A percentile compares a stretch with the other conserved stretches of the same genome.
phyloP scores from a whole-genome alignment of 139 green algal species.

The Chlorella sp. region DNA sequence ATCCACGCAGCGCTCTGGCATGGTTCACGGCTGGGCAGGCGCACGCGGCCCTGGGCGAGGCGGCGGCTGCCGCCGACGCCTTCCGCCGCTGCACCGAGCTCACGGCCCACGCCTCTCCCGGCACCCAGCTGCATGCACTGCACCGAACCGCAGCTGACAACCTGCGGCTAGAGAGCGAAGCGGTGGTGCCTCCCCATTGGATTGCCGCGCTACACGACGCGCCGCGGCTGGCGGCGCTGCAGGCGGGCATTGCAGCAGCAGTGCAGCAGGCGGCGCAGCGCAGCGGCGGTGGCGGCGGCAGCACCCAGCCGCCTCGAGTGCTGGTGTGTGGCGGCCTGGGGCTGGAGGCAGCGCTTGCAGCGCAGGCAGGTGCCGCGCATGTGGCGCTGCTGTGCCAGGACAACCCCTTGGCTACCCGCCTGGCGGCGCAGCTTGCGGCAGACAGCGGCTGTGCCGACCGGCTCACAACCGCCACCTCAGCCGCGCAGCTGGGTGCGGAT shows the following conservation, averaged over 20 bases:
- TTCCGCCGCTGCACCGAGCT: neutral
- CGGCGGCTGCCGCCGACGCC: neutral
- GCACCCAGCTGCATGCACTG: constrained; percentile 3
- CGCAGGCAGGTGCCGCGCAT: neutral
- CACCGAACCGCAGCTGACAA: neutral
- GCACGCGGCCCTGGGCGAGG: neutral
- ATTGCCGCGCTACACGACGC: neutral
- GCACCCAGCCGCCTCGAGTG: neutral
- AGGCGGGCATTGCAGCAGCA: neutral
- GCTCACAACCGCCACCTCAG: neutral
- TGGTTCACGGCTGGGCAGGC: neutral
- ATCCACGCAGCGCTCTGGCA: neutral
- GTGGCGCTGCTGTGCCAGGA: neutral
- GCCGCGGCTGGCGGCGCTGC: constrained; percentile 3
- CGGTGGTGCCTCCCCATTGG: neutral
- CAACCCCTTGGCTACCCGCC: neutral
- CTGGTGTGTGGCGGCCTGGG: constrained; percentile 9
- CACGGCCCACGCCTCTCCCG: neutral
- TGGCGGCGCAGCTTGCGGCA: neutral
- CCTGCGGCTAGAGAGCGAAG: constrained; percentile 1
- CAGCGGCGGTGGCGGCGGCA: neutral
- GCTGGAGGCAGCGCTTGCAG: constrained; percentile 14
- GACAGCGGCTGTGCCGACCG: neutral
- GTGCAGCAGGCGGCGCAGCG: neutral
- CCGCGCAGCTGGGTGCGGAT: neutral